phyloP scores from a whole-genome alignment of 768 basidiomycete genomes.

The Podaxis rugospora region DNA sequence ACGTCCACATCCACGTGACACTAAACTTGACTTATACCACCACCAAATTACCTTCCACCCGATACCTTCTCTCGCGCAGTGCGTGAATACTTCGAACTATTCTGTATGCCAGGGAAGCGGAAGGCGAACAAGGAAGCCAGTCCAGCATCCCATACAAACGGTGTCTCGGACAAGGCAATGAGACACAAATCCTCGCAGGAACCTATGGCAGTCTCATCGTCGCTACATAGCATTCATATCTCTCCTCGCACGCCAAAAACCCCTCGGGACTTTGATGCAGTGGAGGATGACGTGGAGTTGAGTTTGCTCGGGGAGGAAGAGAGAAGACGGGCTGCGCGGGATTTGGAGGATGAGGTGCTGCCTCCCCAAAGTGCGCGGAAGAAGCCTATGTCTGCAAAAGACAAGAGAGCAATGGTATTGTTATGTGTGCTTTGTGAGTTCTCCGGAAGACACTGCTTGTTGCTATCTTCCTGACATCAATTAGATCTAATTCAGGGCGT shows the following conservation, averaged over 20 bases:
- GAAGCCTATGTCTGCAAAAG: constrained; percentile 58
- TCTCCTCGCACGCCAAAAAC: constrained; percentile 48
- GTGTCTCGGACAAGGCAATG: constrained; percentile 30
- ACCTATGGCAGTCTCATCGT: constrained; percentile 52
- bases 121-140: constrained; percentile 1
- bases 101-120: constrained; percentile 9
- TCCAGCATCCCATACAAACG: constrained; percentile 1
- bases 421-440: constrained; percentile 82
- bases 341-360: constrained; percentile 36
- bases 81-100: neutral
- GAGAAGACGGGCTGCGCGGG: constrained; percentile 39
- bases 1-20: constrained; percentile 10
- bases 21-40: constrained; percentile 2
- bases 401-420: constrained; percentile 81
- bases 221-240: constrained; percentile 55
- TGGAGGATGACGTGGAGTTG: constrained; percentile 54
- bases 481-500: constrained; percentile 83
- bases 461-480: constrained; percentile 11
- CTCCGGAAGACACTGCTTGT: neutral
- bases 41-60: neutral
- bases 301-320: constrained; percentile 57
- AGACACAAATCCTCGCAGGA: constrained; percentile 32
- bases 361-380: constrained; percentile 23
- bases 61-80: neutral
- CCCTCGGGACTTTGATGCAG: constrained; percentile 30